Percentiles rank a stretch among this genome's conserved stretches.
Conservation (phyloP, 169 alveolate species). For the Eimeria brunetti region DNA sequence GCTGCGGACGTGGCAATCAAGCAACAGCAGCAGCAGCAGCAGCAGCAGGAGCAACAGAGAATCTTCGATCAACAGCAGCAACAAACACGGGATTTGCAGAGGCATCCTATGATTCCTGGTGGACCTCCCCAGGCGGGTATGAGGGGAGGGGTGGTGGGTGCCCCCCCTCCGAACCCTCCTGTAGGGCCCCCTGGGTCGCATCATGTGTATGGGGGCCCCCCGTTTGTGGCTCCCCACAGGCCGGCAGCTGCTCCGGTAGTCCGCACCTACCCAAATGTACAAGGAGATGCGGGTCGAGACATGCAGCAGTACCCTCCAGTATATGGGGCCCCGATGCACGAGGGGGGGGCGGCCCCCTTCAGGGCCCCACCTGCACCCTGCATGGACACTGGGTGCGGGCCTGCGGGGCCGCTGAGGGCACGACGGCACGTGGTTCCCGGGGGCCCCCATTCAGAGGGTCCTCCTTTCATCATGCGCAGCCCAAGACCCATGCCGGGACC, state of each 20-base stretch:
- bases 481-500: slow-evolving; percentile 58
- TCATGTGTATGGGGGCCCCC: slow-evolving; percentile 25
- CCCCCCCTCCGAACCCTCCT: slow-evolving; percentile 42
- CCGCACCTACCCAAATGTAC: slow-evolving; percentile 1
- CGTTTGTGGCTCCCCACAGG: not conserved
- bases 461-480: slow-evolving; percentile 45
- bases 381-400: slow-evolving; percentile 39
- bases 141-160: slow-evolving; percentile 10
- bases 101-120: slow-evolving; percentile 1
- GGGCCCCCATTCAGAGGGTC: slow-evolving; percentile 41
- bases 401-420: slow-evolving; percentile 25
- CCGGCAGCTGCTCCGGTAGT: slow-evolving; percentile 23
- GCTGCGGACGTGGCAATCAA: slow-evolving; percentile 34
- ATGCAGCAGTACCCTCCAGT: slow-evolving; percentile 44
- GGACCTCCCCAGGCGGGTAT: not conserved
- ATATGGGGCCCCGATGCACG: slow-evolving; percentile 12
- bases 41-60: slow-evolving; percentile 46
- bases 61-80: slow-evolving; percentile 37
- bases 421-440: slow-evolving; percentile 31
- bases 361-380: not conserved
- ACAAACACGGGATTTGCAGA: slow-evolving; percentile 8
- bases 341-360: not conserved
- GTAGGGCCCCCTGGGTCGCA: slow-evolving; percentile 21
- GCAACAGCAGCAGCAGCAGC: slow-evolving; percentile 58
- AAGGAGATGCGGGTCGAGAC: slow-evolving; percentile 1